Percentiles rank a stretch among this genome's conserved stretches.
Evolutionary conservation across 768 basidiomycete genomes (phyloP).

Genomic region (Amanita rimosa): DNA sequence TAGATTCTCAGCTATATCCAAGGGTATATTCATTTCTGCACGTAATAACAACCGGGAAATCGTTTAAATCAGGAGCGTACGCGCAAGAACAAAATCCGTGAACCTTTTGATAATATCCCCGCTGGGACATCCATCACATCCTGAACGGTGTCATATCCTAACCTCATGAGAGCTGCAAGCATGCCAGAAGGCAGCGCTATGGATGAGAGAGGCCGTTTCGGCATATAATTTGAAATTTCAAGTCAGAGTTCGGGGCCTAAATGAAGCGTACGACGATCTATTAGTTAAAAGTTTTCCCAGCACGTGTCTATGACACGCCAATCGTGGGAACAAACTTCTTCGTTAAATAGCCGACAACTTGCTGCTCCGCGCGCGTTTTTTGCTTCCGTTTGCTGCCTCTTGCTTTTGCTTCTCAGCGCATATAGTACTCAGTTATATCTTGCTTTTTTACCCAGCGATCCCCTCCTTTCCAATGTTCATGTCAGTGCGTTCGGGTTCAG

Average conservation of each 20-base stretch:
- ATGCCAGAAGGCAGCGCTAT: slow-evolving; percentile 33
- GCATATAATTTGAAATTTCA: slow-evolving; percentile 20
- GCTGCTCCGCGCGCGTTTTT: background rate
- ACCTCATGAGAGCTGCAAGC: slow-evolving; percentile 32
- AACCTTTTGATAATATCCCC: slow-evolving; percentile 42
- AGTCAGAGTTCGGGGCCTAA: background rate
- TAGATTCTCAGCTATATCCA: slow-evolving; percentile 33
- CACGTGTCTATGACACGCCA: background rate
- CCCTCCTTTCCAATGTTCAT: slow-evolving; percentile 7
- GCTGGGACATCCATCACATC: slow-evolving; percentile 35
- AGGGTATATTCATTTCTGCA: slow-evolving; percentile 40
- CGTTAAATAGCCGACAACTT: background rate
- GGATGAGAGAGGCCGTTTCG: slow-evolving; percentile 31
- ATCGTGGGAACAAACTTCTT: background rate
- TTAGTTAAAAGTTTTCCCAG: background rate
- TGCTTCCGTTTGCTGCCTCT: slow-evolving; percentile 6
- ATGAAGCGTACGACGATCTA: background rate
- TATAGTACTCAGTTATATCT: slow-evolving; percentile 11
- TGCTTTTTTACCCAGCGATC: slow-evolving; percentile 10
- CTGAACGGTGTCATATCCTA: slow-evolving; percentile 47
- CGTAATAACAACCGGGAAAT: background rate
- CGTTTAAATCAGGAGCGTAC: background rate
- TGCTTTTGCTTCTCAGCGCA: slow-evolving; percentile 6
- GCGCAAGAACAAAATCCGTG: background rate
- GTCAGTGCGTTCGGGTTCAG: slow-evolving; percentile 2